These are phyloP conservation scores for Trametes villosa DNA, from an alignment of 768 basidiomycete species.

Conservation along the genomic window DNA sequence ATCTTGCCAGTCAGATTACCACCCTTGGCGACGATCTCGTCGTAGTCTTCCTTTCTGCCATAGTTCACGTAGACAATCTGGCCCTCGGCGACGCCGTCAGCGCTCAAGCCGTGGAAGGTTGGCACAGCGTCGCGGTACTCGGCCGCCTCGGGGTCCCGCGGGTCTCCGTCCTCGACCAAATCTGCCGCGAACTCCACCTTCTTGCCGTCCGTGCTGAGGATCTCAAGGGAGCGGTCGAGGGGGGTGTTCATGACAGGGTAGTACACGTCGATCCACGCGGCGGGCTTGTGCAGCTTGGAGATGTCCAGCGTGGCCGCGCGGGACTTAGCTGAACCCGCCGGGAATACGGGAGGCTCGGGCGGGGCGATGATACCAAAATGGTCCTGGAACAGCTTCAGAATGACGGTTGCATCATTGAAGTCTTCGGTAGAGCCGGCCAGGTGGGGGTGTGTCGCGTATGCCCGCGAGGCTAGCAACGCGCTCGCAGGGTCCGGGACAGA, in stretches of 20 bases:
- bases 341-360: slow-evolving; percentile 58
- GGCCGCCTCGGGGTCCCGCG: slow-evolving; percentile 71
- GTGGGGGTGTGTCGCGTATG: slow-evolving; percentile 63
- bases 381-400: slow-evolving; percentile 69
- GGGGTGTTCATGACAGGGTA: slow-evolving; percentile 88
- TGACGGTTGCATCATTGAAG: slow-evolving; percentile 60
- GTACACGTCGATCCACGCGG: slow-evolving; percentile 86
- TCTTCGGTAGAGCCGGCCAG: slow-evolving; percentile 63
- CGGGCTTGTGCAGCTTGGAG: slow-evolving; percentile 49
- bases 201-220: slow-evolving; percentile 65
- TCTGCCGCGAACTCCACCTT: slow-evolving; percentile 70
- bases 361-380: slow-evolving; percentile 61
- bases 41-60: slow-evolving; percentile 75
- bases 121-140: slow-evolving; percentile 69
- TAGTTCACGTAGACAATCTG: slow-evolving; percentile 80
- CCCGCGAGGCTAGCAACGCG: slow-evolving; percentile 59
- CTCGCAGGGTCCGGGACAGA: slow-evolving; percentile 60
- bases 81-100: slow-evolving; percentile 76
- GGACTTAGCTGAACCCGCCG: slow-evolving; percentile 72
- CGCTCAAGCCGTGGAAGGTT: slow-evolving; percentile 84
- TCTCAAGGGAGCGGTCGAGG: slow-evolving; percentile 65
- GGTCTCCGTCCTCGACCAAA: slow-evolving; percentile 73
- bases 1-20: slow-evolving; percentile 78
- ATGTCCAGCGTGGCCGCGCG: slow-evolving; percentile 66
- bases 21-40: slow-evolving; percentile 64